Conservation (phyloP, 805 yeast species). For the Kodamaea kaohsiungensis region DNA sequence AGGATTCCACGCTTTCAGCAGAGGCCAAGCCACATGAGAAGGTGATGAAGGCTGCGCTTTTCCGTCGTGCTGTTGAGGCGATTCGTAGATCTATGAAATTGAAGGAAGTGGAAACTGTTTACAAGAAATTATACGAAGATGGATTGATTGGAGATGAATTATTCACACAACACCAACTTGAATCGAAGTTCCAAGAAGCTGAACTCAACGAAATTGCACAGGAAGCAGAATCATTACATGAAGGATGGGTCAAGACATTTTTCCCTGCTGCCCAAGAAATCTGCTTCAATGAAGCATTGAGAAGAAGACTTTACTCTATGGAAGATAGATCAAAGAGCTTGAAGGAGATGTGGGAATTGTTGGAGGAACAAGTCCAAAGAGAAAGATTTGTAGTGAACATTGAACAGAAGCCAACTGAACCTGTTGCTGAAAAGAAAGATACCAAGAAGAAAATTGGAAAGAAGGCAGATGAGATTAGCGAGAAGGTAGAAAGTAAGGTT, state of each 20-base stretch:
- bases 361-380: constrained; percentile 11
- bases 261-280: constrained; percentile 84
- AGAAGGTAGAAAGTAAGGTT: constrained; percentile 3
- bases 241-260: constrained; percentile 78
- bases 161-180: constrained; percentile 76
- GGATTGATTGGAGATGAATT: constrained; percentile 92
- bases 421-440: neutral
- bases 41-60: constrained; percentile 61
- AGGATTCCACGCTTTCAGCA: constrained; percentile 33
- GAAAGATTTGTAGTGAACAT: constrained; percentile 5
- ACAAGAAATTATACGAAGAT: constrained; percentile 72
- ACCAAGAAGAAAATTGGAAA: constrained; percentile 2
- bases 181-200: constrained; percentile 73
- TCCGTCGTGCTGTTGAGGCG: constrained; percentile 77
- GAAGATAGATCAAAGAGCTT: constrained; percentile 38
- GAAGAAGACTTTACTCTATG: constrained; percentile 64
- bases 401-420: constrained; percentile 4
- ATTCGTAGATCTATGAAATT: constrained; percentile 79
- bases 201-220: constrained; percentile 75
- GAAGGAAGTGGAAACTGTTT: constrained; percentile 72
- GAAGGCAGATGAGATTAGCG: constrained; percentile 5
- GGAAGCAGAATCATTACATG: constrained; percentile 72
- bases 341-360: constrained; percentile 37
- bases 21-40: constrained; percentile 70
- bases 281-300: constrained; percentile 87